phyloP scores from a whole-genome alignment of 208 protist genomes.

The Trypanosoma rangeli region DNA sequence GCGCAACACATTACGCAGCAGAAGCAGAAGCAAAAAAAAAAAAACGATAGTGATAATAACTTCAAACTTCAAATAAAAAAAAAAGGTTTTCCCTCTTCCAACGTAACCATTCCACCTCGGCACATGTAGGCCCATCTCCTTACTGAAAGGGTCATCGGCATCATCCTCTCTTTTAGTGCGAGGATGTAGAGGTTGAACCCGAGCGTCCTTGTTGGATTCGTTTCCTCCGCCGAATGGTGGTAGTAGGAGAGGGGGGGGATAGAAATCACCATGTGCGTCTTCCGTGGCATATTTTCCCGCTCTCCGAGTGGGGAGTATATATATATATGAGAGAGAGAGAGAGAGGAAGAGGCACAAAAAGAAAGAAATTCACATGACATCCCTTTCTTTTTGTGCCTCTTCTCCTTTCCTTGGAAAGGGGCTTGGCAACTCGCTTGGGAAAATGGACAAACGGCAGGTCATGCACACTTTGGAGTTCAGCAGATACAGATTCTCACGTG shows the following conservation, averaged over 20 bases:
- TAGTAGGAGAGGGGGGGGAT: too few species aligned
- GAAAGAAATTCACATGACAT: not conserved
- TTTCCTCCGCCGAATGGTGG: too few species aligned
- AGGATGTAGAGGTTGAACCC: too few species aligned
- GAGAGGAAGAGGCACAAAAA: not conserved
- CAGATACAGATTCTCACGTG: constrained; percentile 33
- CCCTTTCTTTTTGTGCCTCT: not conserved
- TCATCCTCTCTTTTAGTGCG: too few species aligned
- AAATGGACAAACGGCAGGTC: constrained; percentile 25
- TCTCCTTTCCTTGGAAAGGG: not conserved
- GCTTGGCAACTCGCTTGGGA: constrained; percentile 3
- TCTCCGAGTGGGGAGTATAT: not conserved
- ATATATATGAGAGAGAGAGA: not conserved
- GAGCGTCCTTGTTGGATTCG: too few species aligned
- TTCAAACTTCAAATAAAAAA: not conserved
- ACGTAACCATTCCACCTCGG: not conserved
- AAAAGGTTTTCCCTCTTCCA: too few species aligned
- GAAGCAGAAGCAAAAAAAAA: not conserved
- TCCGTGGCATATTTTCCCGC: too few species aligned
- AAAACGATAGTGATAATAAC: not conserved
- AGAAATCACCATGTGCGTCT: too few species aligned
- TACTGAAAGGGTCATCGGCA: too few species aligned
- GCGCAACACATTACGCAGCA: too few species aligned
- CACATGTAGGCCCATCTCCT: too few species aligned
- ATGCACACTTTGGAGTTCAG: constrained; percentile 36